A percentile compares a stretch with the other conserved stretches of the same genome.
phyloP scores from a whole-genome alignment of 2,329 filamentous ascomycete genomes.

The Phoma herbarum region DNA sequence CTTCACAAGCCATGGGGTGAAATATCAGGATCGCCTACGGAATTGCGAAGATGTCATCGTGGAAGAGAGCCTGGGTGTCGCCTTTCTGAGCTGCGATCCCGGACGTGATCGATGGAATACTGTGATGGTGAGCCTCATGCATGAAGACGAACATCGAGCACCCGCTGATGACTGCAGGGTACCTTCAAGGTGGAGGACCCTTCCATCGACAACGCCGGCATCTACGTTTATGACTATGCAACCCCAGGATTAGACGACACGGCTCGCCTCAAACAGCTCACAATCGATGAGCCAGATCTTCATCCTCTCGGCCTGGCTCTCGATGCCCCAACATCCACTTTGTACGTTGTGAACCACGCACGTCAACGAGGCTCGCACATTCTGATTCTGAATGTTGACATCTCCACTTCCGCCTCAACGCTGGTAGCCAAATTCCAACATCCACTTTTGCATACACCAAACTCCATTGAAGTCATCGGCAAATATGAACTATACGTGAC shows the following conservation, averaged over 20 bases:
- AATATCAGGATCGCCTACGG: constrained; percentile 47
- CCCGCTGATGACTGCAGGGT: constrained; percentile 28
- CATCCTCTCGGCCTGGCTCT: constrained; percentile 56
- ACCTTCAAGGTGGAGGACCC: constrained; percentile 36
- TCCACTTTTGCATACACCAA: constrained; percentile 48
- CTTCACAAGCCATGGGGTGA: constrained; percentile 43
- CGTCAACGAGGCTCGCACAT: constrained; percentile 38
- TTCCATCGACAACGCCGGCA: constrained; percentile 32
- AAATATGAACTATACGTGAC: constrained; percentile 49
- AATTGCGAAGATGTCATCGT: constrained; percentile 58
- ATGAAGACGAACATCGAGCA: not conserved
- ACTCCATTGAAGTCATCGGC: constrained; percentile 50
- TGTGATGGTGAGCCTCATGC: constrained; percentile 51
- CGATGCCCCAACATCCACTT: constrained; percentile 43
- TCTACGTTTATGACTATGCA: constrained; percentile 54
- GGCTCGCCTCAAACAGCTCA: constrained; percentile 37
- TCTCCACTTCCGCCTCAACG: constrained; percentile 33
- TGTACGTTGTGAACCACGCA: constrained; percentile 55
- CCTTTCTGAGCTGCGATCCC: constrained; percentile 55
- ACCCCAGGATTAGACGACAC: constrained; percentile 27
- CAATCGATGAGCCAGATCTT: constrained; percentile 42
- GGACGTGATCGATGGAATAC: constrained; percentile 57
- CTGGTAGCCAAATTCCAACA: constrained; percentile 46
- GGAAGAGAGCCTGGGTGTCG: constrained; percentile 45
- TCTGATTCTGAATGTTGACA: constrained; percentile 46